Conservation (phyloP, 805 yeast species). For the Wickerhamomyces mucosus region DNA sequence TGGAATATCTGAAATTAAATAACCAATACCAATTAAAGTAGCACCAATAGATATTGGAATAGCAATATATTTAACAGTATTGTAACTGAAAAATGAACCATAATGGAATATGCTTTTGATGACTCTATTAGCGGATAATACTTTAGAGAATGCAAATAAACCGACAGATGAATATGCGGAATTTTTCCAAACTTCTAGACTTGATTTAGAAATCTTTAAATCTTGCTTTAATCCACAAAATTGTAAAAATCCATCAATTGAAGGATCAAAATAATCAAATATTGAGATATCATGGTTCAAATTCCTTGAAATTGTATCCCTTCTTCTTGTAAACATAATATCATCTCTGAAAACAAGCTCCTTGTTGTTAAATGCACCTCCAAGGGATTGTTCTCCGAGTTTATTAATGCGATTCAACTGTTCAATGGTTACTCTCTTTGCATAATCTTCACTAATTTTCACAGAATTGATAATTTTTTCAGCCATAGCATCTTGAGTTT, state of each 20-base stretch:
- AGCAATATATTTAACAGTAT: slow-evolving; percentile 34
- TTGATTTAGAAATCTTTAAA: slow-evolving; percentile 13
- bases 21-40: slow-evolving; percentile 45
- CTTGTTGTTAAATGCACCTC: slow-evolving; percentile 38
- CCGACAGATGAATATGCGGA: slow-evolving; percentile 20
- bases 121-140: slow-evolving; percentile 28
- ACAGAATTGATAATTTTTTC: slow-evolving; percentile 59
- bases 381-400: slow-evolving; percentile 56
- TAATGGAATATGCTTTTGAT: slow-evolving; percentile 25
- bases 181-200: slow-evolving; percentile 17
- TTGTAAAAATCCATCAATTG: slow-evolving; percentile 46
- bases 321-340: slow-evolving; percentile 74
- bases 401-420: slow-evolving; percentile 54
- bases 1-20: slow-evolving; percentile 73
- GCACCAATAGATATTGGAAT: slow-evolving; percentile 44
- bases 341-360: slow-evolving; percentile 59
- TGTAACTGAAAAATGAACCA: slow-evolving; percentile 28
- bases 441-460: slow-evolving; percentile 52
- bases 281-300: slow-evolving; percentile 53
- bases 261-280: slow-evolving; percentile 75
- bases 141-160: slow-evolving; percentile 20
- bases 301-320: slow-evolving; percentile 50
- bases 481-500: slow-evolving; percentile 60
- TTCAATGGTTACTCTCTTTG: slow-evolving; percentile 48
- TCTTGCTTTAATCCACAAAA: slow-evolving; percentile 12